Conservation (phyloP, 2,329 filamentous ascomycete genomes). For the Claviceps digitariae region DNA sequence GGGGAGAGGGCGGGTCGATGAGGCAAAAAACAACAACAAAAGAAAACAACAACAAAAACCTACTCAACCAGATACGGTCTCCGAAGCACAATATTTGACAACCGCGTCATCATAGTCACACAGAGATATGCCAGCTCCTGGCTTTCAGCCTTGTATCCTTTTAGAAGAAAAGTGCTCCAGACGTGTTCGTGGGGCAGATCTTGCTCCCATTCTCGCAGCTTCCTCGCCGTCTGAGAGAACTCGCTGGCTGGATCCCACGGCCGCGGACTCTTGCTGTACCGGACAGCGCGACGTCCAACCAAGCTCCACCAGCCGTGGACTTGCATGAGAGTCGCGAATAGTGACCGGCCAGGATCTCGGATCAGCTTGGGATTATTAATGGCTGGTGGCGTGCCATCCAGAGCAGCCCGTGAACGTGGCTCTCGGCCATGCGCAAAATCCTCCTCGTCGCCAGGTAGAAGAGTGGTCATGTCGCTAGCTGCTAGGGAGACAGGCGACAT, state of each 20-base stretch:
- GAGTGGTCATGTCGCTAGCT: constrained; percentile 38
- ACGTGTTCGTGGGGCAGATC: constrained; percentile 32
- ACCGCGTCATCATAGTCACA: constrained; percentile 39
- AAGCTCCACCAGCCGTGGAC: constrained; percentile 41
- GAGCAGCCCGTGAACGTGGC: constrained; percentile 36
- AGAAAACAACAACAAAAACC: constrained; percentile 9
- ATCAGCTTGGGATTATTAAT: constrained; percentile 30
- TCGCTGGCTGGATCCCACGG: constrained; percentile 36
- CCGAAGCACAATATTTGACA: constrained; percentile 43
- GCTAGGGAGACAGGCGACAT: constrained; percentile 36
- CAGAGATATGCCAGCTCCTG: constrained; percentile 41
- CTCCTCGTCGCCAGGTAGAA: constrained; percentile 38
- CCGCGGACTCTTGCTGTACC: constrained; percentile 26
- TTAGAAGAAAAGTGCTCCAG: constrained; percentile 30
- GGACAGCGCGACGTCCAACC: constrained; percentile 34
- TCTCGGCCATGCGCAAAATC: constrained; percentile 35
- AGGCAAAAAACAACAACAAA: not conserved
- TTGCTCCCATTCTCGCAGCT: constrained; percentile 34
- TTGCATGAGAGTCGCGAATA: constrained; percentile 43
- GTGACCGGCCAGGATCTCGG: constrained; percentile 29
- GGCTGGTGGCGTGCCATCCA: constrained; percentile 39
- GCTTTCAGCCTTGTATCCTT: constrained; percentile 31
- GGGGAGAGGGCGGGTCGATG: not conserved
- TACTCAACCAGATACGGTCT: constrained; percentile 40
- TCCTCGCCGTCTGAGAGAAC: constrained; percentile 29